Evolutionary conservation across 192 early-diverging fungal genomes (phyloP).

Genomic region (Coemansia sp.): DNA sequence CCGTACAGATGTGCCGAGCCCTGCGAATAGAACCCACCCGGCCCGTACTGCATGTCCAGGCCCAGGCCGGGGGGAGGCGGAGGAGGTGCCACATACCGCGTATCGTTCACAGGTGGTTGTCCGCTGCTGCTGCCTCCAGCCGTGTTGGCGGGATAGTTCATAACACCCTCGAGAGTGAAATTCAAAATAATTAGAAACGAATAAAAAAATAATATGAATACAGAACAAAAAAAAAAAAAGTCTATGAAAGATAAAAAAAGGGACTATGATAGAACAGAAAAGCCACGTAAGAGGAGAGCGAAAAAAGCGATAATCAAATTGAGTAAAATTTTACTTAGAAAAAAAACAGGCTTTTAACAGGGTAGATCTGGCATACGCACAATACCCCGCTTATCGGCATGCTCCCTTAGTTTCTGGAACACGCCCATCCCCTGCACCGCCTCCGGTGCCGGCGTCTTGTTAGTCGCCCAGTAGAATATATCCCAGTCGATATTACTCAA

Average conservation of each 20-base stretch:
- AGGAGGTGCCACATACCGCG: no score
- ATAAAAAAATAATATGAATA: background rate
- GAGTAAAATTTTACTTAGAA: background rate
- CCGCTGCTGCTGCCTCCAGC: background rate
- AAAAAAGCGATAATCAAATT: background rate
- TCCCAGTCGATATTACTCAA: conserved; percentile 95
- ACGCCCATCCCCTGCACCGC: conserved; percentile 53
- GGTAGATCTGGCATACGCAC: conserved; percentile 79
- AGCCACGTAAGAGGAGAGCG: no score
- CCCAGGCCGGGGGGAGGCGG: no score
- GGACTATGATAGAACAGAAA: conserved; percentile 51
- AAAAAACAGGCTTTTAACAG: background rate
- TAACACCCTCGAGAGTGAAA: background rate
- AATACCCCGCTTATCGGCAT: conserved; percentile 78
- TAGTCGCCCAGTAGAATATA: conserved; percentile 90
- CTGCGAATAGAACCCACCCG: background rate
- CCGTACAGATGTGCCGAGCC: background rate
- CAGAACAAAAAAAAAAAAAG: background rate
- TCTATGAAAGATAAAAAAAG: background rate
- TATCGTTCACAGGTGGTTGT: background rate
- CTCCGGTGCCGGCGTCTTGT: conserved; percentile 65
- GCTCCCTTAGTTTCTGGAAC: conserved; percentile 66
- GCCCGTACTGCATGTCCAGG: conserved; percentile 30
- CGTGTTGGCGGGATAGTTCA: conserved; percentile 1
- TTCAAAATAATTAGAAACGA: background rate